Evolutionary conservation across 2,329 filamentous ascomycete genomes (phyloP), one percentile per base, ranked within the genome.

Genomic region (Biscogniauxia sp.): DNA sequence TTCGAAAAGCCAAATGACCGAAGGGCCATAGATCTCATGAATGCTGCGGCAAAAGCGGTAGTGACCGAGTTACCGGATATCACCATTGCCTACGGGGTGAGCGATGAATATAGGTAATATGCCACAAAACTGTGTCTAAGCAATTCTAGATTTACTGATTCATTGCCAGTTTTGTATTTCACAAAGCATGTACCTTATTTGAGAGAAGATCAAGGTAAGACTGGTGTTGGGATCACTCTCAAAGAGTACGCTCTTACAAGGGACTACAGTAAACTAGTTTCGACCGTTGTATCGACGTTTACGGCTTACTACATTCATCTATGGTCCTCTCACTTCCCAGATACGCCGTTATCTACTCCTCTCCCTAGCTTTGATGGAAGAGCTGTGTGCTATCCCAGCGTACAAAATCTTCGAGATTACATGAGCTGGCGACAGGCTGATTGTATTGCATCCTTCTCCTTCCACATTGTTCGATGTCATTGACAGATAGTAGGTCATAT

Each of bases 341-440:
- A 88, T n/a, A 82, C 78, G 19, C 84, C 87, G 5, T 80, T 98
- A 32, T 85, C 88, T 13, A 78, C 88, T 4, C 91, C 92, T 4
- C 78, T 96, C 13, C 95, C 95, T 0, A 94, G 90, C 5, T 99
- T 99, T 72, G 95, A 99, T 75, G 94, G 93, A 0, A 83, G 95
- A 55, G 93, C 93, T 17, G 93, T 99, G 3, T 88, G 89, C 73
- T 99, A 98, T 76, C 95, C 95, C 0, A 91, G 85, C 59, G 82
- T 90, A 6, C 82, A 84, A 69, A 96, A 97, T 74, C 77, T 99
- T 66, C 84, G 93, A 25, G 95, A 99, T 78, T 99, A 99, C 75
- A 87, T 99, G 82, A 93, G 91, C 73, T 99, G 95, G 95, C 85
- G 95, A 68, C 95, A 99, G 76, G 95, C 91, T 51, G 95, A 99